Percentiles rank a stretch among this genome's conserved stretches.
phyloP scores from a whole-genome alignment of 2,329 filamentous ascomycete species.

The Beauveria varroae region DNA sequence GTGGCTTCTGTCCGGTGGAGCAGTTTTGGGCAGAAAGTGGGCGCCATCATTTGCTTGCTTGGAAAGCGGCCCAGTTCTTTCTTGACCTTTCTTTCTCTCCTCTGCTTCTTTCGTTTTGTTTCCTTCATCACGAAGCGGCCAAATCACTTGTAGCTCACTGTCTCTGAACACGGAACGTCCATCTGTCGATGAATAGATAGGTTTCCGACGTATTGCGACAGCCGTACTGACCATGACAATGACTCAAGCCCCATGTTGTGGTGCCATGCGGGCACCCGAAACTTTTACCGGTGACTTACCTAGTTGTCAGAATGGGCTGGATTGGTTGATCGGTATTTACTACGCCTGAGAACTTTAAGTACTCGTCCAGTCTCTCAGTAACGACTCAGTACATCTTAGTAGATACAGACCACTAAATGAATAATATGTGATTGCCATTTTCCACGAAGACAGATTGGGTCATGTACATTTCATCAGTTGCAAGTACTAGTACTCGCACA shows the following conservation, averaged over 20 bases:
- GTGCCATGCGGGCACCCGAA: neutral
- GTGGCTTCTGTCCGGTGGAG: neutral
- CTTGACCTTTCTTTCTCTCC: neutral
- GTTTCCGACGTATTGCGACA: no score
- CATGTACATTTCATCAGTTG: neutral
- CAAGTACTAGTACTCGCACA: neutral
- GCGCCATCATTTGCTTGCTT: neutral
- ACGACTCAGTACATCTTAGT: neutral
- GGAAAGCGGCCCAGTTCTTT: neutral
- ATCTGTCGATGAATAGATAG: no score
- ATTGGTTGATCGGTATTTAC: no score
- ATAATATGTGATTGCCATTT: neutral
- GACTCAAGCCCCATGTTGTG: no score
- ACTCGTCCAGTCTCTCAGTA: no score
- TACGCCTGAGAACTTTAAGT: neutral
- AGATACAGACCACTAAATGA: neutral
- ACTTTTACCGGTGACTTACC: neutral
- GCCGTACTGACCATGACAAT: no score
- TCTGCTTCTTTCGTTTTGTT: neutral
- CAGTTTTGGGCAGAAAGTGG: slow-evolving; percentile 3
- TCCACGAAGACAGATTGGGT: neutral
- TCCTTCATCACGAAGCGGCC: neutral
- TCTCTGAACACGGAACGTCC: neutral
- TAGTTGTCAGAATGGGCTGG: neutral
- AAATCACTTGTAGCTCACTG: neutral